Evolutionary conservation across 2,329 filamentous ascomycete species (phyloP).

Genomic region (Pseudogymnoascus sp.): DNA sequence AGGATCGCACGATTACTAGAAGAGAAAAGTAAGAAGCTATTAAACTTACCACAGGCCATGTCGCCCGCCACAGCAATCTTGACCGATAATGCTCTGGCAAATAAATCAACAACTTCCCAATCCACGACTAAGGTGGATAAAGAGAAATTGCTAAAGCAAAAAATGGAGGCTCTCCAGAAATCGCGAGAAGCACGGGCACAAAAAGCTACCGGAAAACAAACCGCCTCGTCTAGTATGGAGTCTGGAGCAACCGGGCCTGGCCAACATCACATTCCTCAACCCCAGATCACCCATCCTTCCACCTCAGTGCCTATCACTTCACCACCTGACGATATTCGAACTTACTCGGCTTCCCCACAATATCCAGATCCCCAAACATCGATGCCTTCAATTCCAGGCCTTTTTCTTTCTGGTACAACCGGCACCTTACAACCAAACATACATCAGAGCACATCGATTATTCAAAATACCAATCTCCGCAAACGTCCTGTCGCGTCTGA

Average conservation of each 20-base stretch:
- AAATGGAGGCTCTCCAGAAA: constrained; percentile 67
- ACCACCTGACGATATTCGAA: constrained; percentile 1
- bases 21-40: constrained; percentile 54
- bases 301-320: neutral
- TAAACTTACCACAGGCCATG: constrained; percentile 1
- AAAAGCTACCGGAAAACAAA: constrained; percentile 30
- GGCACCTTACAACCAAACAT: neutral
- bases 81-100: constrained; percentile 13
- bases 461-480: constrained; percentile 14
- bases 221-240: neutral
- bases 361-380: constrained; percentile 11
- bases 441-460: constrained; percentile 3
- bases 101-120: constrained; percentile 6
- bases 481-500: constrained; percentile 64
- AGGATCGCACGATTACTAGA: constrained; percentile 69
- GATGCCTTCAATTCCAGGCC: constrained; percentile 29
- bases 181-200: constrained; percentile 39
- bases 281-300: neutral
- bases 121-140: constrained; percentile 51
- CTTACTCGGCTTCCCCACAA: neutral
- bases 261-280: neutral
- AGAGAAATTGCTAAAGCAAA: constrained; percentile 64
- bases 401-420: constrained; percentile 27
- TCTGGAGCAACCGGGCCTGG: neutral
- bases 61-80: constrained; percentile 7